These are phyloP conservation scores for Eucalyptus leucophloia DNA, from an alignment of 345 rosid genomes.

Conservation along the genomic window DNA sequence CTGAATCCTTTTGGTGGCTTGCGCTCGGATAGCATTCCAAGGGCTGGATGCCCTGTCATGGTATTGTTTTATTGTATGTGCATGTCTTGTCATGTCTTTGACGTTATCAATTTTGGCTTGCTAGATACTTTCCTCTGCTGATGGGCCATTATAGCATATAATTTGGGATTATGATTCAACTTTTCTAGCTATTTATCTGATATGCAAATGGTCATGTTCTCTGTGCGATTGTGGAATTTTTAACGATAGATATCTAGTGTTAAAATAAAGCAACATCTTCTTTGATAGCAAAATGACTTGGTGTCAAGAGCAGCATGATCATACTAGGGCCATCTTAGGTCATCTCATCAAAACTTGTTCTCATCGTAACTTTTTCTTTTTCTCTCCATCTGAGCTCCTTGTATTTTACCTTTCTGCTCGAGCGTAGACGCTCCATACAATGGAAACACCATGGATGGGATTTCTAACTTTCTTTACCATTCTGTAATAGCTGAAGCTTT, in stretches of 20 bases:
- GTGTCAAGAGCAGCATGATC: neutral
- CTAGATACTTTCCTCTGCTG: neutral
- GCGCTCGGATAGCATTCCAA: slow-evolving; percentile 79
- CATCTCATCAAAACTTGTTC: neutral
- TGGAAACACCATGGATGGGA: neutral
- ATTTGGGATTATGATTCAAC: neutral
- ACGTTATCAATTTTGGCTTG: neutral
- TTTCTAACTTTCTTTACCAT: neutral
- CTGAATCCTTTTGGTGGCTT: slow-evolving; percentile 92
- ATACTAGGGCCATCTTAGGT: neutral
- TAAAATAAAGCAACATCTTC: neutral
- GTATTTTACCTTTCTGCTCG: neutral
- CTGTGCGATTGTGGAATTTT: neutral
- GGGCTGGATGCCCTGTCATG: slow-evolving; percentile 97
- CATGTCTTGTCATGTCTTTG: neutral
- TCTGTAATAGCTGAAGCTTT: neutral
- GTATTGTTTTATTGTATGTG: slow-evolving; percentile 18
- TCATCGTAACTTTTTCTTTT: neutral
- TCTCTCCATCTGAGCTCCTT: neutral
- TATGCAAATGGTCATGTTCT: neutral
- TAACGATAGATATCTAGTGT: neutral
- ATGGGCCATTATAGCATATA: neutral
- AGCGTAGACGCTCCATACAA: neutral
- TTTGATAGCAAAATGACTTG: neutral
- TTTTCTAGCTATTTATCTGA: neutral